phyloP scores from a whole-genome alignment of 148 eudicot species.

The Rhododendron mucronatum region DNA sequence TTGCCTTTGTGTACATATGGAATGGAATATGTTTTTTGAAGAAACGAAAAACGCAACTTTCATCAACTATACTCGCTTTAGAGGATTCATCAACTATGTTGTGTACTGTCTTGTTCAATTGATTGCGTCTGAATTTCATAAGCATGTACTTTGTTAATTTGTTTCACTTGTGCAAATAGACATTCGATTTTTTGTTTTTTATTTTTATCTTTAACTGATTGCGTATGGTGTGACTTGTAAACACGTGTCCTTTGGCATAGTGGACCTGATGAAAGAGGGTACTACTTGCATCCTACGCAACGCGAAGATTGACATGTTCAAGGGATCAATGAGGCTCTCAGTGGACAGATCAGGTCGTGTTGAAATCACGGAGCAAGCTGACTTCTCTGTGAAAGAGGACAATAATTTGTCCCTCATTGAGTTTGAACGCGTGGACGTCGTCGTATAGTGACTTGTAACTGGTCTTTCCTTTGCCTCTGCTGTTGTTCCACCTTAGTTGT shows the following conservation, averaged over 20 bases:
- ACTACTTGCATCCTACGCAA: slow-evolving; percentile 27
- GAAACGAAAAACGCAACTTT: not conserved
- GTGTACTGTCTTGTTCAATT: not conserved
- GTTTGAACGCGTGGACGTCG: slow-evolving; percentile 33
- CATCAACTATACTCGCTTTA: not conserved
- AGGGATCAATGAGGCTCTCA: slow-evolving; percentile 45
- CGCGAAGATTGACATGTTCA: slow-evolving; percentile 44
- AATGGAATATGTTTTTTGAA: not conserved
- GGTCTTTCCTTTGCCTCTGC: not conserved
- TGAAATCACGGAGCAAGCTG: slow-evolving; percentile 32
- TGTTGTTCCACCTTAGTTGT: not conserved
- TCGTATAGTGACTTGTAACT: slow-evolving; percentile 11
- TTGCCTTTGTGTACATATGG: not conserved
- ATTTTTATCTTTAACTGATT: not conserved
- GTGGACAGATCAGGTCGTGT: slow-evolving; percentile 39
- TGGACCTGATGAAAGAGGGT: slow-evolving; percentile 41
- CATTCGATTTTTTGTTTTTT: not conserved
- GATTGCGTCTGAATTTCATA: not conserved
- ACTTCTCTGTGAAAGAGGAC: slow-evolving; percentile 34
- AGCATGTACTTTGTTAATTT: not conserved
- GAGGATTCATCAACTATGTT: not conserved
- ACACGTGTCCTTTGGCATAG: slow-evolving; percentile 13
- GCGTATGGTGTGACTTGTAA: not conserved
- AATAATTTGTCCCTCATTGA: slow-evolving; percentile 39
- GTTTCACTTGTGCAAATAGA: not conserved